Evolutionary conservation across 148 eudicot genomes (phyloP), one percentile per base, ranked within the genome.

Genomic region (Diospyros kaki): DNA sequence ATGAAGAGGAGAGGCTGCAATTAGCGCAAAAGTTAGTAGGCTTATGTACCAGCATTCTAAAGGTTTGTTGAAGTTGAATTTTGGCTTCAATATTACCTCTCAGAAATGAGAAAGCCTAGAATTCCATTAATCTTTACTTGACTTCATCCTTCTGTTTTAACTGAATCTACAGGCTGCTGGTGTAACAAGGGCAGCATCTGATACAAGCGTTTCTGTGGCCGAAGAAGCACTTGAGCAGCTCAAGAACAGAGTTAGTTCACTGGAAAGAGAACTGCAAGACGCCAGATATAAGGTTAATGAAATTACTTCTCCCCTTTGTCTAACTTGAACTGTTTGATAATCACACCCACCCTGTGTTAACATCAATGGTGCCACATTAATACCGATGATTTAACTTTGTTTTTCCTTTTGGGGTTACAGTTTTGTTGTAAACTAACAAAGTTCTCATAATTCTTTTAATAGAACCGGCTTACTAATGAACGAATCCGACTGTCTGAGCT

Each of bases 151-250:
- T 15, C 63, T 51, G 15, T 65, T 17, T 71, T 18, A 63, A 66
- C 50, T 51, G 6, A 66, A 69, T 55, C 44, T 41, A 12, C 83
- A 93, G 98, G 91, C 87, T 77, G 98, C 96, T 52, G 98, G 96
- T 60, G 65, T 90, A 59, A 79, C 82, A 18, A 86, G 76, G 65
- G 87, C 84, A 77, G 66, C 78, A 55, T 83, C 94, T 51, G 90
- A 87, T 79, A 69, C 89, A 44, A 74, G 77, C 67, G 76, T 83
- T 51, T 71, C 85, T 17, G 77, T 62, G 45, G 98, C 96, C 60
- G 88, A 91, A 77, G 92, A 88, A 75, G 94, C 96, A 77, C 87
- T 93, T 9, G 86, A 89, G 73, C 83, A 84, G 64, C 90, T 93
- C 40, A 81, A 58, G 50, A 70, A 60, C 72, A 84, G 80, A 64